These are phyloP conservation scores for Volutella citrinella DNA, from an alignment of 2,329 filamentous ascomycete genomes.

Conservation along the genomic window DNA sequence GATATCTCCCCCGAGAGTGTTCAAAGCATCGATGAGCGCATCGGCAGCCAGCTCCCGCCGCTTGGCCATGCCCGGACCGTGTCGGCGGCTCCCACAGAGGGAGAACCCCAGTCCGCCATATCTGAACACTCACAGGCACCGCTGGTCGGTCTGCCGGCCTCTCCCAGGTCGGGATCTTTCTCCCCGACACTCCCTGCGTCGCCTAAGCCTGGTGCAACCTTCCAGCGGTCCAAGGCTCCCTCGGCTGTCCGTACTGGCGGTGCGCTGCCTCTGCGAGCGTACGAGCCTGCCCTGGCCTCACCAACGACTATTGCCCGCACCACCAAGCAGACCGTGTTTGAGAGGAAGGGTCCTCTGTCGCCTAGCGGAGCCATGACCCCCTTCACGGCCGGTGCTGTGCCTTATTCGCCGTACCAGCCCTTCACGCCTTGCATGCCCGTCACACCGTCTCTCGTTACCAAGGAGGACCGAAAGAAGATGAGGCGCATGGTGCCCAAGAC, in stretches of 20 bases:
- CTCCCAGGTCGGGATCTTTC: conserved; percentile 34
- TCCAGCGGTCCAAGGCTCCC: conserved; percentile 47
- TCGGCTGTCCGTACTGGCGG: conserved; percentile 57
- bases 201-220: conserved; percentile 49
- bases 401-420: conserved; percentile 78
- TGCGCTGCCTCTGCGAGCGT: conserved; percentile 58
- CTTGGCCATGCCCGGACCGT: conserved; percentile 34
- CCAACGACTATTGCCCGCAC: conserved; percentile 44
- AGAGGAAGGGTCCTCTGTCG: conserved; percentile 52
- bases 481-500: conserved; percentile 62
- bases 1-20: conserved; percentile 39
- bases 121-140: conserved; percentile 50
- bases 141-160: conserved; percentile 49
- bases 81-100: conserved; percentile 39
- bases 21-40: conserved; percentile 54
- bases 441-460: conserved; percentile 71
- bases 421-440: conserved; percentile 73
- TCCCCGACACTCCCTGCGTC: conserved; percentile 44
- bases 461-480: conserved; percentile 67
- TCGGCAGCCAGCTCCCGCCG: conserved; percentile 39
- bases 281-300: conserved; percentile 54
- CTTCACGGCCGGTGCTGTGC: conserved; percentile 58
- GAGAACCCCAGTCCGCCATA: conserved; percentile 49
- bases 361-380: conserved; percentile 61
- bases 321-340: conserved; percentile 64